These are phyloP conservation scores for Boletellus emodensis DNA, from an alignment of 768 basidiomycete genomes.

Conservation along the genomic window DNA sequence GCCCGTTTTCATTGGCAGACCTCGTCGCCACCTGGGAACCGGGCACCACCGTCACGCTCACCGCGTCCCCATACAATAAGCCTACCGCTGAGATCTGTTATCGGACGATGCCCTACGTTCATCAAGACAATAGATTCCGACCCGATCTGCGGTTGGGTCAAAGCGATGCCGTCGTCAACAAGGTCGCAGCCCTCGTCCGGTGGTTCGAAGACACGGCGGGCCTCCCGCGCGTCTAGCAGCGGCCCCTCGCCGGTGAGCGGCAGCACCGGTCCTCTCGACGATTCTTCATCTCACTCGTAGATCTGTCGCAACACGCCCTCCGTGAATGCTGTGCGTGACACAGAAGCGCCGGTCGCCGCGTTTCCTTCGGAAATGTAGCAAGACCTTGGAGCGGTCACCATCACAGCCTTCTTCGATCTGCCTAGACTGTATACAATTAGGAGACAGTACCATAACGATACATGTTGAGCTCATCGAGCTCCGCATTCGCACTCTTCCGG, in stretches of 20 bases:
- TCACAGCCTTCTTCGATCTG: constrained; percentile 16
- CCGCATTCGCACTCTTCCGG: constrained; percentile 10
- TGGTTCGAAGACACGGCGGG: constrained; percentile 81
- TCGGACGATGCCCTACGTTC: constrained; percentile 66
- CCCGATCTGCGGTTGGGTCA: constrained; percentile 70
- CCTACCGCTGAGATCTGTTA: constrained; percentile 69
- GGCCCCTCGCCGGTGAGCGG: constrained; percentile 11
- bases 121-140: constrained; percentile 55
- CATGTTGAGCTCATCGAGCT: constrained; percentile 6
- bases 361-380: constrained; percentile 24
- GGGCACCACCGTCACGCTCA: constrained; percentile 45
- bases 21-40: constrained; percentile 47
- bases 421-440: constrained; percentile 12
- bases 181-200: constrained; percentile 56
- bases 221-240: constrained; percentile 28
- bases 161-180: constrained; percentile 65
- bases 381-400: constrained; percentile 15
- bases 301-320: constrained; percentile 12
- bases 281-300: constrained; percentile 3
- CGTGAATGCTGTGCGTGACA: constrained; percentile 23
- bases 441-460: constrained; percentile 17
- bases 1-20: constrained; percentile 37
- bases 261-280: constrained; percentile 7
- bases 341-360: constrained; percentile 21
- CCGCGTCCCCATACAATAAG: constrained; percentile 65